A percentile compares a stretch with the other conserved stretches of the same genome.
These are phyloP conservation scores for Russula griseocarnosa DNA, from an alignment of 768 basidiomycete genomes.

Conservation along the genomic window DNA sequence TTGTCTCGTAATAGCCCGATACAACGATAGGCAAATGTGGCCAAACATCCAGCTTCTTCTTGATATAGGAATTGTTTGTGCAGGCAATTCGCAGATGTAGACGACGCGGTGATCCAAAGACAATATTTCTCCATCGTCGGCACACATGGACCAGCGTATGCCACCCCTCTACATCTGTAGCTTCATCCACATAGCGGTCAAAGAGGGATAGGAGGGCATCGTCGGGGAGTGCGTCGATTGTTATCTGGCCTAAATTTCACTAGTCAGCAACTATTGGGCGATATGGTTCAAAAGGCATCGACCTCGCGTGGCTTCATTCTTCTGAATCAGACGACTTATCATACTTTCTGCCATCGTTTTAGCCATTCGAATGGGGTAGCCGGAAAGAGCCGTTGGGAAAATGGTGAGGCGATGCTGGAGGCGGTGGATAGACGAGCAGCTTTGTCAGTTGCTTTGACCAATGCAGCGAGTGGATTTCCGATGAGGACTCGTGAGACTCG, in stretches of 20 bases:
- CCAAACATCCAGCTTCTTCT: background rate
- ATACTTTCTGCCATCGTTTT: too few relatives aligned
- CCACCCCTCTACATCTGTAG: background rate
- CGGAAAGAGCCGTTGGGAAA: too few relatives aligned
- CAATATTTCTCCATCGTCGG: background rate
- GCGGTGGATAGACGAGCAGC: too few relatives aligned
- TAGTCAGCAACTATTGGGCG: background rate
- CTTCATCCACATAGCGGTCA: background rate
- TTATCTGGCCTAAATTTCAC: background rate
- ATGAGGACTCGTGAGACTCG: too few relatives aligned
- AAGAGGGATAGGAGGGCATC: background rate
- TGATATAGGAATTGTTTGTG: background rate
- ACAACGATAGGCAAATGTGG: background rate
- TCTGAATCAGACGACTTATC: too few relatives aligned
- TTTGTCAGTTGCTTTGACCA: too few relatives aligned
- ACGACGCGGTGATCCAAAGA: background rate
- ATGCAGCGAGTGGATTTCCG: too few relatives aligned
- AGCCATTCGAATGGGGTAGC: too few relatives aligned
- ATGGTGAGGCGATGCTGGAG: too few relatives aligned
- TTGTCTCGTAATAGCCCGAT: background rate
- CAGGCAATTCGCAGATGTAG: background rate
- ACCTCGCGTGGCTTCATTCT: too few relatives aligned
- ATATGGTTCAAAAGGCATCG: background rate
- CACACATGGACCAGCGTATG: background rate
- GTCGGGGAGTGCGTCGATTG: background rate